Evolutionary conservation across 352 stramenopile species (phyloP), one percentile per base, ranked within the genome.

Genomic region (Phytopythium chamaehyphon): DNA sequence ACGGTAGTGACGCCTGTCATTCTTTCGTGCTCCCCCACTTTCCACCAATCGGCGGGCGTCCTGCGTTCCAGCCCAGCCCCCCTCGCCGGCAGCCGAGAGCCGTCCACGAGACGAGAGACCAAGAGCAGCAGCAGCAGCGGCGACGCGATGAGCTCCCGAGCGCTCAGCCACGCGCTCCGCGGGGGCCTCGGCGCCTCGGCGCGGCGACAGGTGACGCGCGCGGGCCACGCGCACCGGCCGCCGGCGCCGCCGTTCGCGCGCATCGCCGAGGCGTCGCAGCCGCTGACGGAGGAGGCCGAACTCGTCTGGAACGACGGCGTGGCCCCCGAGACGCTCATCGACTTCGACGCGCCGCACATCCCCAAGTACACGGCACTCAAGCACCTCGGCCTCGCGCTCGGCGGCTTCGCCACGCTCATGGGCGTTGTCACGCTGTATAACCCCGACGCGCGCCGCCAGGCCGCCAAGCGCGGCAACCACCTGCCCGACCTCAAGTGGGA

Each of bases 271-370:
- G 66, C 82, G 3, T 63, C 66, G 33, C 69, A 90, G 67, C 69
- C 73, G 35, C 73, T 91, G 39, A 80, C 88, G 55, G 79, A 93
- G 55, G 74, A 92, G 37, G 59, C 75, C 18, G 84, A 95, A 60
- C 71, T 95, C 24, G 84, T 95, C 49, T 95, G 84, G 84, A 91
- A 90, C 62, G 84, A 95, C 58, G 79, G 81, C 51, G 84, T 95
- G 18, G 75, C 82, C 16, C 84, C 84, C 31, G 82, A 95, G 74
- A 91, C 83, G 64, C 65, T 95, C 36, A 88, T 95, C 59, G 84
- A 95, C 71, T 95, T 95, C 45, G 84, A 95, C 55, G 82, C 84
- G 51, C 78, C 84, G 57, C 84, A 95, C 64, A 78, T 95, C 40
- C 74, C 82, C 50, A 91, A 87, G 63, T 87, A 76, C 57, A 68